These are phyloP conservation scores for Pseudoscleropodium purum DNA, from an alignment of 225 moss, liverwort and hornwort species.

Conservation along the genomic window DNA sequence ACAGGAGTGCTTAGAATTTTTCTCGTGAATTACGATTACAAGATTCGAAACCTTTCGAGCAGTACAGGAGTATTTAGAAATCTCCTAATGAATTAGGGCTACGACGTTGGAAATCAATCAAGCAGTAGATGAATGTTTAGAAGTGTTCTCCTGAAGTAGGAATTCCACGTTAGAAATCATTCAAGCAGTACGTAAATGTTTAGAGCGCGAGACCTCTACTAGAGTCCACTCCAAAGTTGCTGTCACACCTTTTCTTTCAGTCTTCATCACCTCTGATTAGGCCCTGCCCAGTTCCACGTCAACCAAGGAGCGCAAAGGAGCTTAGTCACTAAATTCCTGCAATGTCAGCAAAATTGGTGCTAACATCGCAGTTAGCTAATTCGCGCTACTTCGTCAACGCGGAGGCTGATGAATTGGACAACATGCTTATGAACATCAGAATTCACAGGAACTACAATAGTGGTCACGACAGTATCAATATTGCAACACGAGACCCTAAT, in stretches of 20 bases:
- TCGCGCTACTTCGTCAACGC: background rate
- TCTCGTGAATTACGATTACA: background rate
- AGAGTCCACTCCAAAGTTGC: background rate
- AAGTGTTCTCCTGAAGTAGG: background rate
- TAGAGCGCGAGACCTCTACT: background rate
- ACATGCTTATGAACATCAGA: background rate
- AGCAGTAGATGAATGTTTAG: no score
- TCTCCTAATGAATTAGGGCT: no score
- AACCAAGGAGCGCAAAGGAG: background rate
- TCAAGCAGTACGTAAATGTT: no score
- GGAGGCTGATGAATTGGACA: background rate
- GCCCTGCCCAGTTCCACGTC: background rate
- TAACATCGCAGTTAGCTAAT: background rate
- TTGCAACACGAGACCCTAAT: background rate
- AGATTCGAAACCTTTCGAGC: no score
- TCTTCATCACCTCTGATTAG: background rate
- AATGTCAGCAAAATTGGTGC: background rate
- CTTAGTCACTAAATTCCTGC: background rate
- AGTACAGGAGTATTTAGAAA: no score
- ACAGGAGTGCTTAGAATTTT: background rate
- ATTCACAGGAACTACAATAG: background rate
- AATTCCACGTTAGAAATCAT: no score
- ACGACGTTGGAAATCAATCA: no score
- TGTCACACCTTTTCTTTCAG: no score
- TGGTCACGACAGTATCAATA: background rate